These are phyloP conservation scores for Lasiodiplodia sp. DNA, from an alignment of 2,329 filamentous ascomycete genomes.

Conservation along the genomic window DNA sequence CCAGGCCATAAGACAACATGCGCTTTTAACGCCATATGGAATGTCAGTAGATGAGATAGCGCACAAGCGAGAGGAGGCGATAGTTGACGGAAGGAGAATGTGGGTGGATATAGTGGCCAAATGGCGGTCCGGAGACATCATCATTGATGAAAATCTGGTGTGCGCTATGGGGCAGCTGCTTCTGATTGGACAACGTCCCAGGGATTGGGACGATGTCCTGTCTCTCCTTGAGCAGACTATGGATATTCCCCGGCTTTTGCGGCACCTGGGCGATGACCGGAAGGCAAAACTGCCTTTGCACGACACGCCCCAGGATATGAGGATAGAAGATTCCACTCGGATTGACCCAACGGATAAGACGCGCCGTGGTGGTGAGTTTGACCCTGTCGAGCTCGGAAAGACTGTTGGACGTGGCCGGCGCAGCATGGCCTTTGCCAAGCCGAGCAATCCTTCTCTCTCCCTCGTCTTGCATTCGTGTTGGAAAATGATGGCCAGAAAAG, in stretches of 20 bases:
- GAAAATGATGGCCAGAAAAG: slow-evolving; percentile 64
- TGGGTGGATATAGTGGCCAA: slow-evolving; percentile 82
- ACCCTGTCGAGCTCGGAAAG: slow-evolving; percentile 6
- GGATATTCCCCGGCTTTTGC: slow-evolving; percentile 68
- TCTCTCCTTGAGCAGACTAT: slow-evolving; percentile 83
- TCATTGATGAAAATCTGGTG: slow-evolving; percentile 80
- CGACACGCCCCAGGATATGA: slow-evolving; percentile 36
- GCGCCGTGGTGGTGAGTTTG: slow-evolving; percentile 20
- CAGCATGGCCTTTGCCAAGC: slow-evolving; percentile 50
- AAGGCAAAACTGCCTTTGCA: neutral
- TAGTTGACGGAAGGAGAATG: slow-evolving; percentile 73
- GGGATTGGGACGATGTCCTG: slow-evolving; percentile 75
- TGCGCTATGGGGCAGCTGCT: slow-evolving; percentile 82
- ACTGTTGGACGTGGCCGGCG: slow-evolving; percentile 32
- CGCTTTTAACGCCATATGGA: slow-evolving; percentile 6
- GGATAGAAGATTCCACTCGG: slow-evolving; percentile 30
- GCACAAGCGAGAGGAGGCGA: slow-evolving; percentile 50
- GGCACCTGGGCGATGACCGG: slow-evolving; percentile 30
- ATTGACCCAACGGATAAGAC: neutral
- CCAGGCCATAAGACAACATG: slow-evolving; percentile 70
- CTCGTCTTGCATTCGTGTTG: slow-evolving; percentile 71
- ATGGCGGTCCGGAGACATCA: slow-evolving; percentile 75
- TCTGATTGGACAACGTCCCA: slow-evolving; percentile 65
- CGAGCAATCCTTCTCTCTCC: slow-evolving; percentile 68
- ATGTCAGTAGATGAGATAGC: slow-evolving; percentile 36